Base-by-base conservation (phyloP, 2,329 filamentous ascomycete genomes). In the Ophiostoma ips region DNA sequence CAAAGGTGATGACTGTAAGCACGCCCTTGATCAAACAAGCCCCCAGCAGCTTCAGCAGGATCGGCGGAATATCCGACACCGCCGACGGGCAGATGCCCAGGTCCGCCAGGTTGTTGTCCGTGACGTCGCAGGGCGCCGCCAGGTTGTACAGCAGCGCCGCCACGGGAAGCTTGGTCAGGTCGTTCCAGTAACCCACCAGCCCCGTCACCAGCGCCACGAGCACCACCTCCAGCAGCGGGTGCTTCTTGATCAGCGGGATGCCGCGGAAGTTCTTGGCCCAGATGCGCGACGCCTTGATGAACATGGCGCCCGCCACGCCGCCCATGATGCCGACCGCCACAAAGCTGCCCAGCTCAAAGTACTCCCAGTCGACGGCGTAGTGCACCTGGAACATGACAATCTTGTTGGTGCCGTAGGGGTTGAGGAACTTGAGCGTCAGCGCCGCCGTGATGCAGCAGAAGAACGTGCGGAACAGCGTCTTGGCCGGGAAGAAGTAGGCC, bases 371-470 rank as follows among this genome's bases (percentile, higher is more conserved):
- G 1, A 81, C 77, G 11, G 86, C 64, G 62, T 96, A 98, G 11
- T 89, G 81, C 47, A 98, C 88, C 63, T 96, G 81, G 63, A 98
- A 98, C 60, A 96, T 76, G 58, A 98, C 92, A 55, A 98, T 94
- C 67, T 98, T 96, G 62, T 85, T 81, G 0, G 89, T 96, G 30
- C 90, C 90, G 59, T 96, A 98, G 0, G 92, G 92, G 59, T 98
- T 94, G 35, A 96, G 71, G 57, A 95, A 95, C 61, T 95, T 95
- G 58, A 98, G 71, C 1, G 89, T 90, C 33, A 98, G 67, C 0
- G 92, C 88, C 1, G 92, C 89, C 31, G 84, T 83, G 58, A 96
- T 96, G 65, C 90, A 96, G 70, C 90, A 96, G 67, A 96, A 96
- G 66, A 98, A 98, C 0, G 92, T 96, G 49, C 92, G 75, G 69